Conservation (phyloP, 2,329 filamentous ascomycete genomes). For the Metarhizium rileyi region DNA sequence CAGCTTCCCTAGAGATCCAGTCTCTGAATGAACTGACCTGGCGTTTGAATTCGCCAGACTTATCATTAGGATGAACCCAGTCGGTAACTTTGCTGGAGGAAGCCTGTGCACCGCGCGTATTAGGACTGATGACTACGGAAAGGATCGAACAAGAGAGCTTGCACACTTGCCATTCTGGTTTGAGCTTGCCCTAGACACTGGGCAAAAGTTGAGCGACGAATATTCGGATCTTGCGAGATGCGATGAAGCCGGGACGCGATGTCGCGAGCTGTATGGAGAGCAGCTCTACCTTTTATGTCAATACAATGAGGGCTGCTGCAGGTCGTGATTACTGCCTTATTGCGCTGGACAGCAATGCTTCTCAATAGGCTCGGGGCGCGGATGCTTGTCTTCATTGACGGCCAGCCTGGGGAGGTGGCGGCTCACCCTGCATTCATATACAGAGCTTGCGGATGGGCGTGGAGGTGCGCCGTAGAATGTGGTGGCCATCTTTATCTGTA, state of each 20-base stretch:
- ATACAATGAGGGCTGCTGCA: background rate
- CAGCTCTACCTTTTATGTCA: background rate
- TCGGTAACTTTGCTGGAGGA: conserved; percentile 47
- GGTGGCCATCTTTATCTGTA: background rate
- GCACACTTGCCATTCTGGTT: conserved; percentile 5
- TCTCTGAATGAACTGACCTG: conserved; percentile 74
- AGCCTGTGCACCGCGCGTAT: conserved; percentile 2
- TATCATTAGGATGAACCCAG: conserved; percentile 72
- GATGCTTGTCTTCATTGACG: background rate
- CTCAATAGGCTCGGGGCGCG: background rate
- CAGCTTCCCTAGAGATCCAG: conserved; percentile 62
- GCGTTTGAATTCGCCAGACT: conserved; percentile 85
- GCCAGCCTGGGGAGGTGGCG: background rate
- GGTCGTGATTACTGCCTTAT: background rate
- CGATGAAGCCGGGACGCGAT: background rate
- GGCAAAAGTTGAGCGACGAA: background rate
- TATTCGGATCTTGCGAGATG: background rate
- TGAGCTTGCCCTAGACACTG: background rate
- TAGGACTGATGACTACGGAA: background rate
- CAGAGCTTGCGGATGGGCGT: background rate
- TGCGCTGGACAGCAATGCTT: background rate
- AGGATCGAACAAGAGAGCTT: background rate
- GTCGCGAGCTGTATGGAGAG: background rate
- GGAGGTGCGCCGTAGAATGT: background rate
- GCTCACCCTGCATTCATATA: background rate